These are phyloP conservation scores for Rhodotorula kratochvilovae DNA, from an alignment of 768 basidiomycete genomes.

Conservation along the genomic window DNA sequence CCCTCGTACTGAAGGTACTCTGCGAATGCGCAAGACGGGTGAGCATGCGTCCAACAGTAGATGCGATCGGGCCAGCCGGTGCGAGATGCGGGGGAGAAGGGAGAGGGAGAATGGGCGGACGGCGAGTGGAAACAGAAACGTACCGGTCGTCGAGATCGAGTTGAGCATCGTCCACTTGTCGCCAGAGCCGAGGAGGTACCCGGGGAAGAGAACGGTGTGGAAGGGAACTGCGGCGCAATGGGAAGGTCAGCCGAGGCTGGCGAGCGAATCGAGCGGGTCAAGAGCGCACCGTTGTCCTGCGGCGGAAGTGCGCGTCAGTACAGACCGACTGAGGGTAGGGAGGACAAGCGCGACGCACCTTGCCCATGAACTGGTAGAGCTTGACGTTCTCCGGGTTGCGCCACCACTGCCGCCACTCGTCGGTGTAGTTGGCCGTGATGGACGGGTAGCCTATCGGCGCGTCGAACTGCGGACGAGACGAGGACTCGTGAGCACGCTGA, in stretches of 20 bases:
- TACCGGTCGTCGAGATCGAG: slow-evolving; percentile 91
- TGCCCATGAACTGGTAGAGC: slow-evolving; percentile 99
- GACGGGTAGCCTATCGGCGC: slow-evolving; percentile 95
- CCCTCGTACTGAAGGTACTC: slow-evolving; percentile 98
- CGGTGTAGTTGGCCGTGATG: slow-evolving; percentile 90
- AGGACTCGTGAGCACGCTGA: slow-evolving; percentile 4
- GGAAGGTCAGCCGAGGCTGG: neutral
- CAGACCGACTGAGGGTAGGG: neutral
- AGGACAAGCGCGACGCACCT: slow-evolving; percentile 61
- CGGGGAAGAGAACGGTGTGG: slow-evolving; percentile 92
- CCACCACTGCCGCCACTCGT: slow-evolving; percentile 98
- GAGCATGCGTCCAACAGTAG: neutral
- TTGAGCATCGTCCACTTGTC: slow-evolving; percentile 89
- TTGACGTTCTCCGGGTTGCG: slow-evolving; percentile 80
- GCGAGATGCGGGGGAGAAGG: neutral
- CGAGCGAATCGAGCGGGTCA: neutral
- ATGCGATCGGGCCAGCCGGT: neutral
- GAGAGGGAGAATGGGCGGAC: too few relatives aligned
- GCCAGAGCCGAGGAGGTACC: slow-evolving; percentile 80
- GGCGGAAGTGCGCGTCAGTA: too few relatives aligned
- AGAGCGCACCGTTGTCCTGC: slow-evolving; percentile 24
- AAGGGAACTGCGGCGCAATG: slow-evolving; percentile 66
- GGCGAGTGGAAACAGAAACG: slow-evolving; percentile 28
- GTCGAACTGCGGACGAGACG: slow-evolving; percentile 63
- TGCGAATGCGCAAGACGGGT: slow-evolving; percentile 44